Base-by-base conservation (phyloP, 179 eudicot genomes). In the Heliamphora pulchella region DNA sequence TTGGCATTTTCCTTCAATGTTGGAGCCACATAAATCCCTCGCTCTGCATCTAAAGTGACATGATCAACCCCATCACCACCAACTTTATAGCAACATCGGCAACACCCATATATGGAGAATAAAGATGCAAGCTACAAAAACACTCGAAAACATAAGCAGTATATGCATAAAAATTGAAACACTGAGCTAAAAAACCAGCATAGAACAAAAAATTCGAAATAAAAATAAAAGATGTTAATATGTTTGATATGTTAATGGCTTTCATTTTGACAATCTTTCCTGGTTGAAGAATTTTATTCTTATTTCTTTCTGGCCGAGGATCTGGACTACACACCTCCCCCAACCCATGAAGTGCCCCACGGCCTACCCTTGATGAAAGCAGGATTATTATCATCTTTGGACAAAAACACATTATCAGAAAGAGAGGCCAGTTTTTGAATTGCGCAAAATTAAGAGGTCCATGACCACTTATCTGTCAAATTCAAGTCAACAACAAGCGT, bases 51-150 rank as follows among this genome's bases (percentile, higher is more conserved):
- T 59, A 64, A 50, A 82, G 18, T 67, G 18, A 78, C 84, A 62
- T 74, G 73, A 81, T 78, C 77, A 62, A 55, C 81, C 75, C 80
- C 82, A 46, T 62, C 77, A 63, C 63, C 85, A 73, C 74, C 82
- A 74, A 70, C 80, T 74, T 82, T 80, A 44, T 80, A 76, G 41
- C 62, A 58, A 78, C 57, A 43, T 78, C 66, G 86, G 83, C 84
- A 86, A 83, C 89, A 89, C 63, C 99, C 97, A 81, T 85, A 84
- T 53, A 90, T 58, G 81, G 99, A 96, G 85, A 90, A 84, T 69
- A 86, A 77, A 53, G 94, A 85, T 41, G 87, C 98, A 78, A 95
- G 83, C 98, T 95, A 83, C 83, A 85, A 71, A 69, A 59, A 75
- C 71, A 44, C 53, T 55, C 66, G 65, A 75, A 20, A 67, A 73